Evolutionary conservation across 2,329 filamentous ascomycete species (phyloP).

Genomic region (Penicillium sp.): DNA sequence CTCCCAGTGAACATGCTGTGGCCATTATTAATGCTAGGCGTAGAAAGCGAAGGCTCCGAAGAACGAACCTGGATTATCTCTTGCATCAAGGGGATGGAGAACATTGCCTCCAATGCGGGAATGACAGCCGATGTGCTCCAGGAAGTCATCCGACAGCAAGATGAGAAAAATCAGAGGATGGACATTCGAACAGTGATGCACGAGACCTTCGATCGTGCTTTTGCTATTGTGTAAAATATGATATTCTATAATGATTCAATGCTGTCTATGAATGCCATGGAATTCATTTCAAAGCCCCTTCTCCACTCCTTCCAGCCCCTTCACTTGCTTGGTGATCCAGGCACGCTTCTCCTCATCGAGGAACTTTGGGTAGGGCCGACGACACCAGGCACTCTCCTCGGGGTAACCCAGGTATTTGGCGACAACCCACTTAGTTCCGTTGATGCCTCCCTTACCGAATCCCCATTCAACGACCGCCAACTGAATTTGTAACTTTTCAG

Average conservation of each 20-base stretch:
- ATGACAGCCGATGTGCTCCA: slow-evolving; percentile 46
- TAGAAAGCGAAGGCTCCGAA: slow-evolving; percentile 56
- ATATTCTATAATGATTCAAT: slow-evolving; percentile 4
- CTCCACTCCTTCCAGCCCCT: slow-evolving; percentile 1
- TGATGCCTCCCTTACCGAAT: slow-evolving; percentile 63
- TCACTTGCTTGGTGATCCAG: slow-evolving; percentile 41
- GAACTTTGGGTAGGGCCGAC: slow-evolving; percentile 60
- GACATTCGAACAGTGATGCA: slow-evolving; percentile 46
- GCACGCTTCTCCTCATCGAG: slow-evolving; percentile 50
- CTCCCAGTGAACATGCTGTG: slow-evolving; percentile 62
- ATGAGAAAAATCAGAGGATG: slow-evolving; percentile 38
- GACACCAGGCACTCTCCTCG: slow-evolving; percentile 55
- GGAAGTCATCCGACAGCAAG: slow-evolving; percentile 44
- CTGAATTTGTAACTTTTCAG: slow-evolving; percentile 55
- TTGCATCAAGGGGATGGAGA: slow-evolving; percentile 50
- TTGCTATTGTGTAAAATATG: slow-evolving; percentile 55
- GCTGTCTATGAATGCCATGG: slow-evolving; percentile 9
- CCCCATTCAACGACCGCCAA: slow-evolving; percentile 60
- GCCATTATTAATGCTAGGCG: slow-evolving; percentile 61
- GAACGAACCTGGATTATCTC: slow-evolving; percentile 57
- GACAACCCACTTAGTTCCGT: slow-evolving; percentile 65
- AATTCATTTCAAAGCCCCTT: slow-evolving; percentile 4
- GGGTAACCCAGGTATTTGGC: slow-evolving; percentile 60
- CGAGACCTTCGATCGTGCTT: slow-evolving; percentile 56
- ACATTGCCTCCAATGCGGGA: slow-evolving; percentile 45